phyloP scores from a whole-genome alignment of 805 yeast genomes.

The Tetrapisispora taiwanensis region DNA sequence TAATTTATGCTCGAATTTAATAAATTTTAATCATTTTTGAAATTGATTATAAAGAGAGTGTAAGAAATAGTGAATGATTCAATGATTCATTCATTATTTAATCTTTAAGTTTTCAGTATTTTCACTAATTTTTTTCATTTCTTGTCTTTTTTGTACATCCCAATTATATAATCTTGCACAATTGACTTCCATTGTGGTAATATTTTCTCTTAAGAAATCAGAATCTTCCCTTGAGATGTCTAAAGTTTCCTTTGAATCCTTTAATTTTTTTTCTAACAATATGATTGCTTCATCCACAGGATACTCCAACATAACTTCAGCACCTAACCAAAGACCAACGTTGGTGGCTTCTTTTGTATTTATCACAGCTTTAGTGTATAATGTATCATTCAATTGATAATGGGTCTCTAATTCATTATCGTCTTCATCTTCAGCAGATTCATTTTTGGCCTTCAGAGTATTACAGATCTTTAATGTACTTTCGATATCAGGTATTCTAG shows the following conservation, averaged over 20 bases:
- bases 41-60: no score
- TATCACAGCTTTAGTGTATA: slow-evolving; percentile 73
- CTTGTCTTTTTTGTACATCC: slow-evolving; percentile 69
- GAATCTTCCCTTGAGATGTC: slow-evolving; percentile 69
- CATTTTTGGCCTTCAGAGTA: slow-evolving; percentile 41
- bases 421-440: slow-evolving; percentile 21
- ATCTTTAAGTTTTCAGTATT: slow-evolving; percentile 30
- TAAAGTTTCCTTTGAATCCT: slow-evolving; percentile 50
- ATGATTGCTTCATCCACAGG: slow-evolving; percentile 80
- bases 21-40: no score
- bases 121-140: slow-evolving; percentile 35
- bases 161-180: slow-evolving; percentile 86
- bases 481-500: slow-evolving; percentile 84
- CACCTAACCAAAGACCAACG: slow-evolving; percentile 94
- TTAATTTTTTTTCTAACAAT: slow-evolving; percentile 52
- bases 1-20: background rate
- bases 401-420: slow-evolving; percentile 50
- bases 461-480: slow-evolving; percentile 71
- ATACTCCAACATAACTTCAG: slow-evolving; percentile 93
- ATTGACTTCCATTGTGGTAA: slow-evolving; percentile 96
- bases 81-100: slow-evolving; percentile 5
- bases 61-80: background rate
- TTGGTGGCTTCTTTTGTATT: slow-evolving; percentile 40
- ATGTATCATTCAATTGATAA: slow-evolving; percentile 87
- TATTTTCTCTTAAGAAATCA: slow-evolving; percentile 80